Conservation (phyloP, 2,329 filamentous ascomycete genomes). For the Phialocephala subalpina region DNA sequence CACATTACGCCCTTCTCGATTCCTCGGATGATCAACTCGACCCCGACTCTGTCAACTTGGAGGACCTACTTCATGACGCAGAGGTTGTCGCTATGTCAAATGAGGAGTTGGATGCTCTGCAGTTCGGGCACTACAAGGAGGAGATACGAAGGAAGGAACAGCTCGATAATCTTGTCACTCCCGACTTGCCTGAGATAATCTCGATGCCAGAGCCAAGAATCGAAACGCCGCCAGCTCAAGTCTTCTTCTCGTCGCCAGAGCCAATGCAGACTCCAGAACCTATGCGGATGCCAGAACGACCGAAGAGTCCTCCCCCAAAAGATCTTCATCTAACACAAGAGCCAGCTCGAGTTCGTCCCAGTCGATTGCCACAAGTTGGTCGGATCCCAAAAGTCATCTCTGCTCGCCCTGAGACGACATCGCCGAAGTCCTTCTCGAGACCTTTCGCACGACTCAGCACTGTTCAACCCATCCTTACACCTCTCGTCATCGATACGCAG, state of each 20-base stretch:
- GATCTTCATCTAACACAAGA: conserved; percentile 36
- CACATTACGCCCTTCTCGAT: conserved; percentile 70
- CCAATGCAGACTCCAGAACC: conserved; percentile 28
- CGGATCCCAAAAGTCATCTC: conserved; percentile 86
- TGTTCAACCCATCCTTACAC: conserved; percentile 46
- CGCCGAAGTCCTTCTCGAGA: conserved; percentile 84
- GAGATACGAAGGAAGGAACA: conserved; percentile 36
- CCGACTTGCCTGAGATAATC: conserved; percentile 17
- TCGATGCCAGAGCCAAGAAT: not conserved
- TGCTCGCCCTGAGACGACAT: conserved; percentile 69
- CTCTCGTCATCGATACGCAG: conserved; percentile 45
- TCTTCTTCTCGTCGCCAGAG: conserved; percentile 36
- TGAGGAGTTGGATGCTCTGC: conserved; percentile 41
- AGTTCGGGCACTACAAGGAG: conserved; percentile 41
- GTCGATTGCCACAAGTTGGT: conserved; percentile 80
- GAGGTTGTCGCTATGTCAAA: conserved; percentile 40
- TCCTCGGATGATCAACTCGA: conserved; percentile 55
- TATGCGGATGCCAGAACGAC: conserved; percentile 24
- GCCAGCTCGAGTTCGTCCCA: conserved; percentile 51
- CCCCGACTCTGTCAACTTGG: conserved; percentile 46
- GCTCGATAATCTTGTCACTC: conserved; percentile 19
- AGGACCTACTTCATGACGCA: conserved; percentile 60
- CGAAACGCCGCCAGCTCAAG: conserved; percentile 17
- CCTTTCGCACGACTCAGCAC: conserved; percentile 72
- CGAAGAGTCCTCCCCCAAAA: conserved; percentile 31